Evolutionary conservation across 192 early-diverging fungal species (phyloP).

Genomic region (Umbelopsis sp.): DNA sequence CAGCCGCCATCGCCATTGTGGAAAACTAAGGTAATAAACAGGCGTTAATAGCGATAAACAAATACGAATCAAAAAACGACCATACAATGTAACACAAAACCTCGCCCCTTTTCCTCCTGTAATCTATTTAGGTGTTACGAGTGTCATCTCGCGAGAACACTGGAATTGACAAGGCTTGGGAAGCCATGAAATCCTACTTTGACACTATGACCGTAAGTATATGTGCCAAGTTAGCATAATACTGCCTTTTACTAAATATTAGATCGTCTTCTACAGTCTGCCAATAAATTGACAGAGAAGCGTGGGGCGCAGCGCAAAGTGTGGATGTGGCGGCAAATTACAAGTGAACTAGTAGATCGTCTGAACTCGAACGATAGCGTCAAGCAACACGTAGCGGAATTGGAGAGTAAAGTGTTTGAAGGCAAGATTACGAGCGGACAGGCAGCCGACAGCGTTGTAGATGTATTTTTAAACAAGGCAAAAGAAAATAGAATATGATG

Average conservation of each 20-base stretch:
- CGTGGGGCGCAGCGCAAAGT: conserved; percentile 62
- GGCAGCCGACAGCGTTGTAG: conserved; percentile 54
- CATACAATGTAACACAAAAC: neutral
- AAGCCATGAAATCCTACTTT: conserved; percentile 60
- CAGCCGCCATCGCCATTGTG: conserved; percentile 42
- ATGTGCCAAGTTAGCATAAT: neutral
- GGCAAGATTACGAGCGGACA: conserved; percentile 52
- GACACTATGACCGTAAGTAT: conserved; percentile 50
- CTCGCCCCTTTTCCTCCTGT: too few species aligned
- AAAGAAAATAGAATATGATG: conserved; percentile 16
- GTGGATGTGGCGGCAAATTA: conserved; percentile 76
- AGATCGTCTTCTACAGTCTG: neutral
- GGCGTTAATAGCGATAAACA: neutral
- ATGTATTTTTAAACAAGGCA: conserved; percentile 43
- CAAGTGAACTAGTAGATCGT: conserved; percentile 58
- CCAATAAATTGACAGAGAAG: conserved; percentile 22
- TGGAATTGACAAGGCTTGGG: conserved; percentile 62
- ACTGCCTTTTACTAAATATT: neutral
- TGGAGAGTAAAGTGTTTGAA: conserved; percentile 48
- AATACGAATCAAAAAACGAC: neutral
- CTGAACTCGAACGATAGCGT: conserved; percentile 43
- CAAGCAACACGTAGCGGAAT: conserved; percentile 31
- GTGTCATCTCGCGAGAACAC: conserved; percentile 55
- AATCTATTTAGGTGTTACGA: conserved; percentile 46
- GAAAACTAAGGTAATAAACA: conserved; percentile 40